Percentiles rank a stretch among this genome's conserved stretches.
phyloP scores from a whole-genome alignment of 441 rosid species.

The Corymbia calophylla region DNA sequence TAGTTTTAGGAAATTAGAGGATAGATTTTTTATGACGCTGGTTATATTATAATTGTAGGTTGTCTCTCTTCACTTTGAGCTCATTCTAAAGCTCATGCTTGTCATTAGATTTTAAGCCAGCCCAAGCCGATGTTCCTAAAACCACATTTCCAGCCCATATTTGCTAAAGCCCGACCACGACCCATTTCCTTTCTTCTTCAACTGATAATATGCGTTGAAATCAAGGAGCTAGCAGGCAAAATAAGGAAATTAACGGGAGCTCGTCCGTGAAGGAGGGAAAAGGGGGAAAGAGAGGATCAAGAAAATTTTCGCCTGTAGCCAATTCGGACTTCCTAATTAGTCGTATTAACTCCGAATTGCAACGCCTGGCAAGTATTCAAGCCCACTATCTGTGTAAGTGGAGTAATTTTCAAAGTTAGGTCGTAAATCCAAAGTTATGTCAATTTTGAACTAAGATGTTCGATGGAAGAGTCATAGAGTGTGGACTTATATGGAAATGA shows the following conservation, averaged over 20 bases:
- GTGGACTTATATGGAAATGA: not conserved
- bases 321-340: not conserved
- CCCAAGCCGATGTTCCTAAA: too few relatives aligned
- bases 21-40: not conserved
- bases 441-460: not conserved
- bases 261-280: too few relatives aligned
- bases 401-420: not conserved
- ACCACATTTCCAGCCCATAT: too few relatives aligned
- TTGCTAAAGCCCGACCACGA: too few relatives aligned
- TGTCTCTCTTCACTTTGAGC: not conserved
- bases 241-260: too few relatives aligned
- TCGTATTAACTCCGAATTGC: not conserved
- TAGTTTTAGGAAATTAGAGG: too few relatives aligned
- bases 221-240: not conserved
- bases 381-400: not conserved
- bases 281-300: too few relatives aligned
- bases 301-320: not conserved
- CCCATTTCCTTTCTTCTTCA: too few relatives aligned
- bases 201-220: too few relatives aligned
- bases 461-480: accelerated
- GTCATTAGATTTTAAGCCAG: not conserved
- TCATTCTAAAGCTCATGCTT: not conserved
- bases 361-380: not conserved
- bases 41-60: too few relatives aligned
- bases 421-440: not conserved